phyloP scores from a whole-genome alignment of 1,139 yeast genomes.

The Magnusiomyces magnusii region DNA sequence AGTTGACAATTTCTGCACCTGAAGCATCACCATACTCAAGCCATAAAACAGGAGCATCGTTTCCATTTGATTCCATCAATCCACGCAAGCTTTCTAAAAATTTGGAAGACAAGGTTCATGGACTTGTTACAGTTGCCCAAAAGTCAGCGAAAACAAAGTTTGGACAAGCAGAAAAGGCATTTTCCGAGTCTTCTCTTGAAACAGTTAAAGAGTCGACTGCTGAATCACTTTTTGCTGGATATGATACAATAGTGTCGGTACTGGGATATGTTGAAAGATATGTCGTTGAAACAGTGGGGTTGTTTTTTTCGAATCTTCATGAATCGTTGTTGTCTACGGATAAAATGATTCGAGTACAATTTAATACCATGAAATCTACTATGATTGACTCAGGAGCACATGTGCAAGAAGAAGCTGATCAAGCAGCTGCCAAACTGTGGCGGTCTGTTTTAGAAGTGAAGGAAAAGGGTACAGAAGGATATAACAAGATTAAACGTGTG shows the following conservation, averaged over 20 bases:
- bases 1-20: background rate
- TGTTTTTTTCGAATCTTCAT: background rate
- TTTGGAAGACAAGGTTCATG: background rate
- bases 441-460: background rate
- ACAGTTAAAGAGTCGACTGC: background rate
- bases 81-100: background rate
- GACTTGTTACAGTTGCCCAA: background rate
- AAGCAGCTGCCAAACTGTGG: background rate
- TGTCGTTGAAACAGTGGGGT: background rate
- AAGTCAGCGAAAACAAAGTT: background rate
- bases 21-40: background rate
- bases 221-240: background rate
- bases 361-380: background rate
- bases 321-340: background rate
- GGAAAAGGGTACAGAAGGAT: background rate
- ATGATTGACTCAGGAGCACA: background rate
- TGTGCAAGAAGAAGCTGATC: background rate
- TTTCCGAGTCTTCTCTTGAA: background rate
- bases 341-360: background rate
- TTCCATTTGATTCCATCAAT: background rate
- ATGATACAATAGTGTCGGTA: background rate
- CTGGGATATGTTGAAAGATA: background rate
- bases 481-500: background rate
- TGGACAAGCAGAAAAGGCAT: background rate
- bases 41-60: background rate